A percentile compares a stretch with the other conserved stretches of the same genome.
Evolutionary conservation across 1,284 basidiomycete species (phyloP).

Genomic region (Puccinia horiana): DNA sequence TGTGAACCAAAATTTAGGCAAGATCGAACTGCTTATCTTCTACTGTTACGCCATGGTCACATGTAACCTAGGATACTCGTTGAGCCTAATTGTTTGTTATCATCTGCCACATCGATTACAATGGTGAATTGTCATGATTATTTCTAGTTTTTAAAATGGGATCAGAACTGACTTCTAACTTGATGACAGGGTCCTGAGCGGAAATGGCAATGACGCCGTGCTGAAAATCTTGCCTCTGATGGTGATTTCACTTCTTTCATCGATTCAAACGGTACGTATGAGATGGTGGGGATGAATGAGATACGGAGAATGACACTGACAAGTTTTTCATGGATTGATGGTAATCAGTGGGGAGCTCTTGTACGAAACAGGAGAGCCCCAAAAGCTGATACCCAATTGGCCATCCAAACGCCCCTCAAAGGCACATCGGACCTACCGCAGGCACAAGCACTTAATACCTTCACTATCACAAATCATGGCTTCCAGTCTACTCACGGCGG

Average conservation of each 20-base stretch:
- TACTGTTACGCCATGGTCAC: conserved; percentile 8
- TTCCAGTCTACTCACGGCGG: neutral
- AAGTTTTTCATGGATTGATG: neutral
- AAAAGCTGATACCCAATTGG: neutral
- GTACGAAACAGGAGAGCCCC: conserved; percentile 3
- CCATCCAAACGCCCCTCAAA: neutral
- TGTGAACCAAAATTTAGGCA: neutral
- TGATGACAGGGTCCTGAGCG: neutral
- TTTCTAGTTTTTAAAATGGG: neutral
- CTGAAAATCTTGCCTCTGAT: conserved; percentile 3
- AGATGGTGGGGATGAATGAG: neutral
- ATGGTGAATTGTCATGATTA: neutral
- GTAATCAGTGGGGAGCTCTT: neutral
- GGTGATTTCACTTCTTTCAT: neutral
- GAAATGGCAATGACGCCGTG: neutral
- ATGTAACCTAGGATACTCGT: neutral
- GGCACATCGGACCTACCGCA: neutral
- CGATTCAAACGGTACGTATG: conserved; percentile 3
- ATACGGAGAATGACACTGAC: neutral
- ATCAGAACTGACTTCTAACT: neutral
- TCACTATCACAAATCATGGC: neutral
- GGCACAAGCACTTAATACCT: neutral
- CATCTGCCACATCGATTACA: conserved; percentile 8
- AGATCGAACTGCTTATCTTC: neutral
- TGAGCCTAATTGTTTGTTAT: conserved; percentile 3